A percentile compares a stretch with the other conserved stretches of the same genome.
Conservation (phyloP, 1,139 yeast genomes). For the Blastobotrys aristatus region DNA sequence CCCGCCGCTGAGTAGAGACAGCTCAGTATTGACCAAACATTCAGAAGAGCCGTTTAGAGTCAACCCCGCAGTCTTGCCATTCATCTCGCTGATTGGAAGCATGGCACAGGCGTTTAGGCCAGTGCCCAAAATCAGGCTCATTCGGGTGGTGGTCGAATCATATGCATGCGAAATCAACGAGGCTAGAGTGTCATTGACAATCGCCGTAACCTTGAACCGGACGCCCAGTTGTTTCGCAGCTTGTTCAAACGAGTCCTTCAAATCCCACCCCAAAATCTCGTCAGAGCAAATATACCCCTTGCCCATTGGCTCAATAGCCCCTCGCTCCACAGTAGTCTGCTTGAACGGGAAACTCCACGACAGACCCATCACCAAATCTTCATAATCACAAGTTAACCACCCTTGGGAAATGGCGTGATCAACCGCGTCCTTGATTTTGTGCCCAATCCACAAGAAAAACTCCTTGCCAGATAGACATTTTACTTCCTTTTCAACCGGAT, state of each 20-base stretch:
- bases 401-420: slow-evolving; percentile 48
- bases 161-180: slow-evolving; percentile 77
- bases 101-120: slow-evolving; percentile 63
- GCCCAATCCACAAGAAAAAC: slow-evolving; percentile 52
- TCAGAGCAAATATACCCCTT: slow-evolving; percentile 72
- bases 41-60: slow-evolving; percentile 9
- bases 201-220: slow-evolving; percentile 62
- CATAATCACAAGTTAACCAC: slow-evolving; percentile 29
- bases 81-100: slow-evolving; percentile 21
- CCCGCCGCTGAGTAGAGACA: slow-evolving; percentile 31
- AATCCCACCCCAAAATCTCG: slow-evolving; percentile 71
- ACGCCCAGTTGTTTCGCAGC: slow-evolving; percentile 49
- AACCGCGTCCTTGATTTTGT: slow-evolving; percentile 54
- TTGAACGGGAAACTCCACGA: slow-evolving; percentile 34
- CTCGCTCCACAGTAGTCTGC: slow-evolving; percentile 55
- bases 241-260: slow-evolving; percentile 59
- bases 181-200: slow-evolving; percentile 89
- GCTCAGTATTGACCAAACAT: slow-evolving; percentile 34
- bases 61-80: slow-evolving; percentile 10
- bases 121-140: slow-evolving; percentile 86
- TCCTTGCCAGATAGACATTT: slow-evolving; percentile 46
- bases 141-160: slow-evolving; percentile 54
- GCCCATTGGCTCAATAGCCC: slow-evolving; percentile 81
- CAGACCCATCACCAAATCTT: slow-evolving; percentile 33
- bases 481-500: slow-evolving; percentile 22